Evolutionary conservation across 192 early-diverging fungal genomes (phyloP), one percentile per base, ranked within the genome.

Genomic region (Entomortierella lignicola): DNA sequence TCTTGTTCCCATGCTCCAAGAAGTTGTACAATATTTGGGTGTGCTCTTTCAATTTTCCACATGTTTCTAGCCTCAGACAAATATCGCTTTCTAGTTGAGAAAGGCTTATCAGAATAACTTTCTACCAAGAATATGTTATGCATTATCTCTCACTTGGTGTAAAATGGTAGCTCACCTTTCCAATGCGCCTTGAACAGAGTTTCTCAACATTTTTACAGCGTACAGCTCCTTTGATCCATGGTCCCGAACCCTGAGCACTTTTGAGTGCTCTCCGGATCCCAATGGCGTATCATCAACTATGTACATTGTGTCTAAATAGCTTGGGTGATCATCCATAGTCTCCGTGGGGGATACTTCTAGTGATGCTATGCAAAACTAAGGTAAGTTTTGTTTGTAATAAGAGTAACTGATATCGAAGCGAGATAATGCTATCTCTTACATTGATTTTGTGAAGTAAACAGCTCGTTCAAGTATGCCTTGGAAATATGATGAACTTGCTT

Each of bases 31-130:
- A 57, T 20, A 17, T 57, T 29, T 30, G 30, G 55, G 21, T 32
- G 55, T 20, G 17, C 2, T 17, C 21, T 4, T 6, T 32, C 30
- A 20, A 34, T 30, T 15, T 20, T 30, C 55, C 55, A 57, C 55
- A 57, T 57, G 31, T 57, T 57, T 30, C 55, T 57, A n/a, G 31
- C 30, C 18, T 57, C 55, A 20, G 27, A 20, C 20, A 57, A 57
- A 32, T 30, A 34, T 26, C 31, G 27, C 20, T 57, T 32, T n/a
- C 55, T 57, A 34, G n/a, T 2, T 26, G 52, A 54, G 47, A 15
- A 17, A 17, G 3, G 17, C 2, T 50, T 50, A n/a, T 50, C 21
- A 17, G 21, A n/a, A 50, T 50, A 37, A 10, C 34, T 37, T 4
- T 10, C 10, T 47, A 47, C 17, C 12, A 20, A 20, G 44, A 47